Evolutionary conservation across 257 asterid species (phyloP), one percentile per base, ranked within the genome.

Genomic region (Anisodus tanguticus): DNA sequence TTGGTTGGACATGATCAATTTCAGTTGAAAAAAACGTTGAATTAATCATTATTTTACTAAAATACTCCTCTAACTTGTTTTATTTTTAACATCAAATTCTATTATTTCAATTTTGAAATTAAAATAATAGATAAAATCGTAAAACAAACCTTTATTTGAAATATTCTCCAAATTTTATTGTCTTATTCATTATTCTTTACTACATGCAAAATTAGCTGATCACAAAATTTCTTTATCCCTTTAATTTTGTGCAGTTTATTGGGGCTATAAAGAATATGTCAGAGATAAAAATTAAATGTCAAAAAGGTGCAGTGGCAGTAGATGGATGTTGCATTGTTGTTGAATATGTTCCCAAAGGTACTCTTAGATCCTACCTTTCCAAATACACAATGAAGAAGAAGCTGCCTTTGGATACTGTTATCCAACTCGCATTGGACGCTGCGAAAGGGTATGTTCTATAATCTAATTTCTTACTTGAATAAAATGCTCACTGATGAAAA

Each of bases 391-490:
- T 0, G 77, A 69, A 37, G 53, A 81, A 78, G 69, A 85, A 83
- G 15, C 64, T 86, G 2, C 72, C 89, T 9, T 13, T 84, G 16
- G 41, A 57, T 5, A 49, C 45, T 10, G 78, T 78, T 10, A 9
- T 88, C 4, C 79, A 57, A 31, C 77, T 88, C 26, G 87, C 90
- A 13, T 55, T 88, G 3, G 88, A 85, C 17, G 70, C 64, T 62
- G 90, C 87, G 6, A 74, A 55, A 72, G 90, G 88, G 86, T 86
- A 83, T 8, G 76, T 8, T 66, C 17, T 49, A 9, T 6, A 49
- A 49, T 49, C 55, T 49, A 49, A 49, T 49, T 49, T 22, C 9
- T 49, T 49, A 9, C 1, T 49, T 49, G 55, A 41, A 41, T 41
- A 41, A 41, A 41, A 62, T 62, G 6, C 26, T 63, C 69, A 22